Percentiles rank a stretch among this genome's conserved stretches.
Evolutionary conservation across 2,329 filamentous ascomycete genomes (phyloP).

Genomic region (Xylariaceae sp.): DNA sequence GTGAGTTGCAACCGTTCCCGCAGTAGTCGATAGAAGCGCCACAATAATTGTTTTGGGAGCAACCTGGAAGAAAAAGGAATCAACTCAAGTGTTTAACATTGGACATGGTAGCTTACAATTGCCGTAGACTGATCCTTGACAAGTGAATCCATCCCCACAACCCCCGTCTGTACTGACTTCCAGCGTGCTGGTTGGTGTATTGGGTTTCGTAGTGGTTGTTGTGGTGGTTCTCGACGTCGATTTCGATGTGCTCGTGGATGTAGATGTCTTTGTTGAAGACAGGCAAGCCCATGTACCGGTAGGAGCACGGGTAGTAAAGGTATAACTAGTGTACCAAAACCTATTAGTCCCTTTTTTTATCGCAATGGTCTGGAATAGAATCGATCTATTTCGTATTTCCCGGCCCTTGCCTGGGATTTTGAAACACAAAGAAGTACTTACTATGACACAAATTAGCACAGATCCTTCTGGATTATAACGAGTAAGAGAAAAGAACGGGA

Average conservation of each 20-base stretch:
- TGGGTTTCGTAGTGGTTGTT: constrained; percentile 21
- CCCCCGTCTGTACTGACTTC: constrained; percentile 26
- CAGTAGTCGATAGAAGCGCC: constrained; percentile 31
- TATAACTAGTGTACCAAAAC: too few species aligned
- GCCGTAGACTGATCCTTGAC: constrained; percentile 27
- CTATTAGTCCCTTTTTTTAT: too few species aligned
- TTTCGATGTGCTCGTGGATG: constrained; percentile 17
- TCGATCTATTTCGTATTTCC: too few species aligned
- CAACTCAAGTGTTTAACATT: neutral
- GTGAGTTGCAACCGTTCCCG: constrained; percentile 23
- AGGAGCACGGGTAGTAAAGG: constrained; percentile 25
- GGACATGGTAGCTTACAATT: constrained; percentile 23
- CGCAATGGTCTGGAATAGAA: too few species aligned
- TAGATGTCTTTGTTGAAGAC: constrained; percentile 10
- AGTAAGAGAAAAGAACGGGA: too few species aligned
- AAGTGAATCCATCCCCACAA: constrained; percentile 28
- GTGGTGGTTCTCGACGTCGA: constrained; percentile 19
- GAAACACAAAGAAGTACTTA: too few species aligned
- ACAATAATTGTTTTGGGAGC: constrained; percentile 28
- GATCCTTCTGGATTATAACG: too few species aligned
- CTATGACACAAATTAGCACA: too few species aligned
- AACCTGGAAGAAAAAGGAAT: constrained; percentile 16
- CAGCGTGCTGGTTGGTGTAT: constrained; percentile 21
- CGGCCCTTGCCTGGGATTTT: too few species aligned
- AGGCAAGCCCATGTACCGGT: constrained; percentile 30